Conservation (phyloP, 257 asterid genomes). For the Ilex asprella region DNA sequence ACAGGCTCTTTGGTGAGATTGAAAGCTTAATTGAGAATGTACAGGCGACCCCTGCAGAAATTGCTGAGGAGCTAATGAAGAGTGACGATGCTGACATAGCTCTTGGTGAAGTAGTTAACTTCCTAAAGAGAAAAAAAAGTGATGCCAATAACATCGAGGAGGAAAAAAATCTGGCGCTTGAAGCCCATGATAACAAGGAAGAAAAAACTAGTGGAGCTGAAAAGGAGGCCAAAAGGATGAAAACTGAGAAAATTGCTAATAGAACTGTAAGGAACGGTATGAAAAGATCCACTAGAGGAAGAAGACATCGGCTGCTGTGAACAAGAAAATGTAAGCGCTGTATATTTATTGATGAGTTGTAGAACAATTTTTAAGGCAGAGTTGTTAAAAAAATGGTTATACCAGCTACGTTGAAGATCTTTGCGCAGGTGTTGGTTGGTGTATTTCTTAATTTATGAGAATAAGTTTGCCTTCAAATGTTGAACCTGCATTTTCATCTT, state of each 20-base stretch:
- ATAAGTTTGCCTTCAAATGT: too few species aligned
- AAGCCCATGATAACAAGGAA: background rate
- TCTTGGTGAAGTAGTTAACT: slow-evolving; percentile 47
- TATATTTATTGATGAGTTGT: too few species aligned
- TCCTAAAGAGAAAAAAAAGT: slow-evolving; percentile 35
- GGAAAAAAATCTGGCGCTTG: background rate
- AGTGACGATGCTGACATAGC: slow-evolving; percentile 50
- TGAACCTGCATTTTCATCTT: too few species aligned
- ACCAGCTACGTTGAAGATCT: too few species aligned
- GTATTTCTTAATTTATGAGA: too few species aligned
- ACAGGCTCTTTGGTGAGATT: slow-evolving; percentile 26
- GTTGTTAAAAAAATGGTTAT: too few species aligned
- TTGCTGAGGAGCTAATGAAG: slow-evolving; percentile 81
- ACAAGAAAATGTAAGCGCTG: too few species aligned
- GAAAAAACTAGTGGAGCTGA: background rate
- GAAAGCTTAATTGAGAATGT: slow-evolving; percentile 34
- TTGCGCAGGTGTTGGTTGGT: too few species aligned
- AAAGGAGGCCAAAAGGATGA: slow-evolving; percentile 2
- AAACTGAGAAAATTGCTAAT: slow-evolving; percentile 3
- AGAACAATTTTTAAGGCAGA: too few species aligned
- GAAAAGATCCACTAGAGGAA: too few species aligned
- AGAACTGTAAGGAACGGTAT: background rate
- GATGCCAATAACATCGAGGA: slow-evolving; percentile 12
- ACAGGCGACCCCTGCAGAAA: slow-evolving; percentile 58
- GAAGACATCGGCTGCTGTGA: too few species aligned